Conservation (phyloP, 2,329 filamentous ascomycete genomes). For the Ophiocordyceps camponoti-leonardi region DNA sequence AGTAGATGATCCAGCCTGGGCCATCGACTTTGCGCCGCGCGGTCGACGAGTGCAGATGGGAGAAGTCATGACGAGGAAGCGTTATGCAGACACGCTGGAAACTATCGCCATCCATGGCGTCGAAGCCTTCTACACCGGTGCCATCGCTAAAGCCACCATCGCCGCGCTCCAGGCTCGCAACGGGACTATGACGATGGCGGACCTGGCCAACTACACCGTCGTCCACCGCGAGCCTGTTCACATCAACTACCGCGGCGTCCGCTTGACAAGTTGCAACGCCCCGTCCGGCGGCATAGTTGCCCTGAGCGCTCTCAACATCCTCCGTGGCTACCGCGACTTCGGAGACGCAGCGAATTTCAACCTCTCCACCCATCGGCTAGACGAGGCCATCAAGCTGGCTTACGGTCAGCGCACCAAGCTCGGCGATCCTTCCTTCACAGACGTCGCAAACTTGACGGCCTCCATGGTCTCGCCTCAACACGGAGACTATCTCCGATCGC, state of each 20-base stretch:
- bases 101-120: slow-evolving; percentile 47
- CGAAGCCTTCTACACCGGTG: slow-evolving; percentile 52
- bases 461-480: slow-evolving; percentile 43
- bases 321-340: slow-evolving; percentile 53
- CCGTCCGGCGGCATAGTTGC: slow-evolving; percentile 60
- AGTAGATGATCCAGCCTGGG: slow-evolving; percentile 55
- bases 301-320: slow-evolving; percentile 55
- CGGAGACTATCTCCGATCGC: slow-evolving; percentile 33
- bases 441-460: slow-evolving; percentile 44
- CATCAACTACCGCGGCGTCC: slow-evolving; percentile 53
- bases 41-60: slow-evolving; percentile 47
- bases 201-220: slow-evolving; percentile 57
- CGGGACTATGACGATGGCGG: slow-evolving; percentile 62
- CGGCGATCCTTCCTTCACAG: slow-evolving; percentile 60
- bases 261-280: slow-evolving; percentile 47
- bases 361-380: slow-evolving; percentile 59
- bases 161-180: slow-evolving; percentile 41
- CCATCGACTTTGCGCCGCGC: slow-evolving; percentile 68
- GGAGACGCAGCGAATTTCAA: slow-evolving; percentile 33
- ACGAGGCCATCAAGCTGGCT: slow-evolving; percentile 69
- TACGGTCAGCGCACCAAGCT: slow-evolving; percentile 59
- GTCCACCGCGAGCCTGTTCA: slow-evolving; percentile 41
- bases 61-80: slow-evolving; percentile 58
- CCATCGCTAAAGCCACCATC: slow-evolving; percentile 54
- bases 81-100: slow-evolving; percentile 60